These are phyloP conservation scores for Penicillium sp. DNA, from an alignment of 2,329 filamentous ascomycete genomes.

Conservation along the genomic window DNA sequence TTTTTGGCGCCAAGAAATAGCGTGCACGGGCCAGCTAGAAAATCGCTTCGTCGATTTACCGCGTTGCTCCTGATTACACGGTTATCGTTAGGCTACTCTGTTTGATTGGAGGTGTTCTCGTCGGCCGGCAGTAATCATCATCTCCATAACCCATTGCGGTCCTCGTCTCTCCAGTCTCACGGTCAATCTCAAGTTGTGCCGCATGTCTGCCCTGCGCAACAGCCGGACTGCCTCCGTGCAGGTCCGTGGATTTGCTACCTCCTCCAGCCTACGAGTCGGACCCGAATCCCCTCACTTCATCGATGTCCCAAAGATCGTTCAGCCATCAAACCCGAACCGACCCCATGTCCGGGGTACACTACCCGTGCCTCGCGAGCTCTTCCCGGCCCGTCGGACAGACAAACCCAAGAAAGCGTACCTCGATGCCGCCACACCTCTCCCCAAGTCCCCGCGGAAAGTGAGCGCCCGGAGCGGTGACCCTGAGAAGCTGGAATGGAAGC, in stretches of 20 bases:
- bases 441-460: slow-evolving; percentile 39
- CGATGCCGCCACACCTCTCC: slow-evolving; percentile 58
- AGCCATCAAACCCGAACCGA: slow-evolving; percentile 60
- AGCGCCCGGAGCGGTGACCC: slow-evolving; percentile 44
- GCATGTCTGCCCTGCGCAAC: slow-evolving; percentile 41
- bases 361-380: slow-evolving; percentile 79
- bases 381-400: slow-evolving; percentile 60
- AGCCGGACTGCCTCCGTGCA: slow-evolving; percentile 40
- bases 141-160: neutral
- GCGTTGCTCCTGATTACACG: slow-evolving; percentile 19
- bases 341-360: slow-evolving; percentile 71
- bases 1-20: slow-evolving; percentile 38
- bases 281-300: slow-evolving; percentile 90
- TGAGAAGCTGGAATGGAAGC: slow-evolving; percentile 65
- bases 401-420: slow-evolving; percentile 67
- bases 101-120: slow-evolving; percentile 8
- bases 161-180: neutral
- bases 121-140: neutral
- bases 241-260: slow-evolving; percentile 42
- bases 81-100: slow-evolving; percentile 11
- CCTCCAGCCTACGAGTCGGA: slow-evolving; percentile 38
- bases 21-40: slow-evolving; percentile 42
- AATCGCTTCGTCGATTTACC: slow-evolving; percentile 38
- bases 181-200: slow-evolving; percentile 10
- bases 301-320: slow-evolving; percentile 74